These are phyloP conservation scores for Astraeus odoratus DNA, from an alignment of 768 basidiomycete genomes.

Conservation along the genomic window DNA sequence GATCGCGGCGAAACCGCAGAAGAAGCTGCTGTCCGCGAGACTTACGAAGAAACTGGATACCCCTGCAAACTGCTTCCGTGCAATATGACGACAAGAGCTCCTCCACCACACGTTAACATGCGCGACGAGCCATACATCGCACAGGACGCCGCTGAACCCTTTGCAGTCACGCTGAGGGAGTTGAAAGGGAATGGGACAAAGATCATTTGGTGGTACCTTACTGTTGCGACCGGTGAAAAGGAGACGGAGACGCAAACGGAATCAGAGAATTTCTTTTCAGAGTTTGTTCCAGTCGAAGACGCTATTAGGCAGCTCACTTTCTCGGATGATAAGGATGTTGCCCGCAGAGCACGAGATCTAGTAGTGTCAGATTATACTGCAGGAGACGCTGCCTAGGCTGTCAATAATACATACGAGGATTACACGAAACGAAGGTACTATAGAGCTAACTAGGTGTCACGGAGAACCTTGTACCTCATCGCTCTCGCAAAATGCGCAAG, in stretches of 20 bases:
- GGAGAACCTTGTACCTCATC: slow-evolving; percentile 3
- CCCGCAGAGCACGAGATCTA: slow-evolving; percentile 31
- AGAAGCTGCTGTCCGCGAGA: slow-evolving; percentile 49
- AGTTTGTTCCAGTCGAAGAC: slow-evolving; percentile 30
- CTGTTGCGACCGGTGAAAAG: slow-evolving; percentile 29
- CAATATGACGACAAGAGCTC: slow-evolving; percentile 50
- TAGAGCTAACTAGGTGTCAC: not conserved
- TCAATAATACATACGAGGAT: not conserved
- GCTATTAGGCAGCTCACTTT: slow-evolving; percentile 34
- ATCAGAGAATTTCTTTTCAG: slow-evolving; percentile 35
- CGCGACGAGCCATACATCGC: slow-evolving; percentile 17
- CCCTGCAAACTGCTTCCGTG: slow-evolving; percentile 43
- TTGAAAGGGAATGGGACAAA: slow-evolving; percentile 30
- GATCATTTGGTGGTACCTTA: slow-evolving; percentile 48
- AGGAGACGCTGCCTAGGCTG: not conserved
- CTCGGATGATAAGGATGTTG: slow-evolving; percentile 32
- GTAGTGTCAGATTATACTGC: slow-evolving; percentile 13
- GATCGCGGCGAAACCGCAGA: slow-evolving; percentile 48
- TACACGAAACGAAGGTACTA: not conserved
- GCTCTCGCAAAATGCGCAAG: slow-evolving; percentile 44
- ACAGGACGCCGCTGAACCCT: slow-evolving; percentile 24
- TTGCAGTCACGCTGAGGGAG: slow-evolving; percentile 28
- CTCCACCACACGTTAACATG: slow-evolving; percentile 36
- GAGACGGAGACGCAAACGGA: slow-evolving; percentile 38
- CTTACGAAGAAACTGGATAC: slow-evolving; percentile 62